Base-by-base conservation (phyloP, 139 green algal genomes). In the Raphidocelis subcapitata region DNA sequence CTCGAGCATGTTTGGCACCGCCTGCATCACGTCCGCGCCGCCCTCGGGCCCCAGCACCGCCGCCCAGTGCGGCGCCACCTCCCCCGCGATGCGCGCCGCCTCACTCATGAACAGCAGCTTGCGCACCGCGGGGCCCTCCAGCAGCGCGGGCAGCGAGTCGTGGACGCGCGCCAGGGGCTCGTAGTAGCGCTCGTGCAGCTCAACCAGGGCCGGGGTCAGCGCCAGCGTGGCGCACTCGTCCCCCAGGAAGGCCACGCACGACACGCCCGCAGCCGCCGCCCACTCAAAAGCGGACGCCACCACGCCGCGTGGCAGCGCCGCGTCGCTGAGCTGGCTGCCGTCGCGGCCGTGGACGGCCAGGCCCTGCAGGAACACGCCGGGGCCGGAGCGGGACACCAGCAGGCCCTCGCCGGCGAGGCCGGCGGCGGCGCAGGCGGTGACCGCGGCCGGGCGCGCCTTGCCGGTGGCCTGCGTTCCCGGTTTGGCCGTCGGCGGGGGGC, bases 1-100 rank as follows among this genome's bases (percentile, higher is more conserved):
- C 82, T 99, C 95, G 33, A 99, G 79, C 94, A 98, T 98, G 62
- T 88, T 87, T 14, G 85, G 80, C 51, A 99, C 93, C 0, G 95
- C 94, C 79, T 97, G 88, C 75, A 86, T 87, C 8, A 83, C 67
- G 69, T 88, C 72, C 23, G 91, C 90, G 37, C 35, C 64, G 28
- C 69, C 46, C 29, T 5, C 18, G 62, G 35, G 33, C 32, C 41
- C 60, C 63, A 77, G 63, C 37, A 56, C 31, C 37, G 23, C 5
- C 33, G 59, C 32, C 88, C 89, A 94, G 67, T 93, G 68, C 3
- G 91, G 91, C 66, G 80, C 73, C 4, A 95, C 55, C 57, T 80
- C 36, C 0, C 16, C 21, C 20, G 79, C 66, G 4, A 95, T 76
- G 24, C 41, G 64, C 18, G 33, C 59, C 20, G 88, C 79, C 4